A percentile compares a stretch with the other conserved stretches of the same genome.
Evolutionary conservation across 2,329 filamentous ascomycete genomes (phyloP).

Genomic region (Cryphonectria nitschkei): DNA sequence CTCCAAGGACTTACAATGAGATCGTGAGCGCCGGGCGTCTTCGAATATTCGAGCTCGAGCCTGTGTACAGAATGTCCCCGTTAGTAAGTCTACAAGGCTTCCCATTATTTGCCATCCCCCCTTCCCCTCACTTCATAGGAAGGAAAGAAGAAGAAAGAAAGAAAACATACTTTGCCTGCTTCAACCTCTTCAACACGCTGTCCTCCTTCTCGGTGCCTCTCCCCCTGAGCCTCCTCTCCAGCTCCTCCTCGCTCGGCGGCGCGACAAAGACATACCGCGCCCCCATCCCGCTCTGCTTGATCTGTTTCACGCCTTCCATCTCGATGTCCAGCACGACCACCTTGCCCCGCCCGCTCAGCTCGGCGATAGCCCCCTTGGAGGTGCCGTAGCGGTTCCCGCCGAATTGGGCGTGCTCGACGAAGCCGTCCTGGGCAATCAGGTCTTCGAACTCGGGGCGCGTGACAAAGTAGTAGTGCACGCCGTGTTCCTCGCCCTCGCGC

Average conservation of each 20-base stretch:
- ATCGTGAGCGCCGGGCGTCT: constrained; percentile 63
- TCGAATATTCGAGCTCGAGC: constrained; percentile 73
- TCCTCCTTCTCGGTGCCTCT: constrained; percentile 80
- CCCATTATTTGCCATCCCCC: not conserved
- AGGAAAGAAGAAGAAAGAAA: not conserved
- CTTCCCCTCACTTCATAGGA: too few species aligned
- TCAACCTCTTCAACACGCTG: constrained; percentile 68
- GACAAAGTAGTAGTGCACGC: constrained; percentile 81
- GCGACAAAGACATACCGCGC: constrained; percentile 85
- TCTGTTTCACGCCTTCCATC: constrained; percentile 98
- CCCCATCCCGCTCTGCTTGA: constrained; percentile 73
- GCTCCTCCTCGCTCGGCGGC: constrained; percentile 73
- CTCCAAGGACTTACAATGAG: constrained; percentile 32
- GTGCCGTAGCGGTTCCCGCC: constrained; percentile 88
- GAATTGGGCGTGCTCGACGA: constrained; percentile 86
- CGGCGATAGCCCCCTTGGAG: constrained; percentile 75
- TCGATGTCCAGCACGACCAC: constrained; percentile 92
- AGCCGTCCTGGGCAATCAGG: constrained; percentile 70
- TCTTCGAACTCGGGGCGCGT: constrained; percentile 67
- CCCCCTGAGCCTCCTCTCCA: constrained; percentile 75
- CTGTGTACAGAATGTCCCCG: not conserved
- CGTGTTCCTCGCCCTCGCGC: constrained; percentile 74
- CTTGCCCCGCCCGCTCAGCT: constrained; percentile 70
- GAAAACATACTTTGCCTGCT: constrained; percentile 59
- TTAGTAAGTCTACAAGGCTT: constrained; percentile 4